These are phyloP conservation scores for Curvularia lunata DNA, from an alignment of 2,329 filamentous ascomycete species.

Conservation along the genomic window DNA sequence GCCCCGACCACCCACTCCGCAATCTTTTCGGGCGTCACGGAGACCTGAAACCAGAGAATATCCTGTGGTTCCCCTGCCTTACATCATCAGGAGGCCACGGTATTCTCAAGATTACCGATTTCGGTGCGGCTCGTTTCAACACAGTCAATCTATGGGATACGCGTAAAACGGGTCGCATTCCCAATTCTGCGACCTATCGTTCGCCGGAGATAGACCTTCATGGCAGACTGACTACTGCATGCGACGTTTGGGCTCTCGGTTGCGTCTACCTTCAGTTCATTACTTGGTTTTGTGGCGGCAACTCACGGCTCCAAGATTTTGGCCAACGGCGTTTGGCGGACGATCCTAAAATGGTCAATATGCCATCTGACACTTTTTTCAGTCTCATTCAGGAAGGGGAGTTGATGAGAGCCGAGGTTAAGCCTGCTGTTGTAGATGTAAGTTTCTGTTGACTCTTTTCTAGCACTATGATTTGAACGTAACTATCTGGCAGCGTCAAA, in stretches of 20 bases:
- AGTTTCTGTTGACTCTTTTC: background rate
- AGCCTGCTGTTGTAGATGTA: constrained; percentile 4
- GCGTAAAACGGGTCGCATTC: background rate
- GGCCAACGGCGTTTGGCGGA: background rate
- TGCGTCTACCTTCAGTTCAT: constrained; percentile 41
- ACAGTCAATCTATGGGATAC: constrained; percentile 7
- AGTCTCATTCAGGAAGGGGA: background rate
- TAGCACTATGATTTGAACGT: background rate
- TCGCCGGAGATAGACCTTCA: constrained; percentile 48
- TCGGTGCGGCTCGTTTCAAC: constrained; percentile 27
- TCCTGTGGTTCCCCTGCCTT: constrained; percentile 38
- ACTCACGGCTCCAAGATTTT: constrained; percentile 1
- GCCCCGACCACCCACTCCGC: background rate
- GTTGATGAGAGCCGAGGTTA: background rate
- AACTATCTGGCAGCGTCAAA: background rate
- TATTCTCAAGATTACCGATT: constrained; percentile 44
- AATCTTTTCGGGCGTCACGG: constrained; percentile 41
- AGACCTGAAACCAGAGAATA: constrained; percentile 49
- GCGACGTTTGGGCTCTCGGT: constrained; percentile 46
- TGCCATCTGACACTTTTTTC: constrained; percentile 1
- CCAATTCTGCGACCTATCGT: constrained; percentile 41
- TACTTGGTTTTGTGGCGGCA: constrained; percentile 31
- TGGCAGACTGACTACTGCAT: constrained; percentile 29
- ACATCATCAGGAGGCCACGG: constrained; percentile 9
- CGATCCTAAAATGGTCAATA: background rate